Conservation (phyloP, 2,329 filamentous ascomycete genomes). For the Ophiostoma pallidulum region DNA sequence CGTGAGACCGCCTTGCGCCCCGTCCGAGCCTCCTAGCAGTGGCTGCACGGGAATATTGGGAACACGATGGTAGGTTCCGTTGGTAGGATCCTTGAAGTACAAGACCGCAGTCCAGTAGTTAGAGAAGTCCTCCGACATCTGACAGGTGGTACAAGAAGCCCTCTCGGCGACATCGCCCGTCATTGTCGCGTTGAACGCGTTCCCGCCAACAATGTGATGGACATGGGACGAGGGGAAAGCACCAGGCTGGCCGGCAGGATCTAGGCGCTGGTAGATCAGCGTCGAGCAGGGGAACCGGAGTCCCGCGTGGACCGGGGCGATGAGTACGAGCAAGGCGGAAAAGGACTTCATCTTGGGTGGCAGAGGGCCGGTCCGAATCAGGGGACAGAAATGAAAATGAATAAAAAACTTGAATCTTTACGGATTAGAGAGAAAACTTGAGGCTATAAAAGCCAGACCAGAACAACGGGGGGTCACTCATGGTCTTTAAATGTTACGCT, state of each 20-base stretch:
- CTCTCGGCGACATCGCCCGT: slow-evolving; percentile 18
- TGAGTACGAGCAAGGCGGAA: slow-evolving; percentile 10
- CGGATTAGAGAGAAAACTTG: no score
- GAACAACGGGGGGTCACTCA: no score
- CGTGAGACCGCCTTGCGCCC: slow-evolving; percentile 19
- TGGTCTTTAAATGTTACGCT: no score
- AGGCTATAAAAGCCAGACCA: no score
- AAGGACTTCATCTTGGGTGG: slow-evolving; percentile 15
- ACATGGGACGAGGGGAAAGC: slow-evolving; percentile 18
- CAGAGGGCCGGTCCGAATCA: no score
- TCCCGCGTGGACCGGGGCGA: slow-evolving; percentile 18
- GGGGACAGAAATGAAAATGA: no score
- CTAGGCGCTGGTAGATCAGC: slow-evolving; percentile 21
- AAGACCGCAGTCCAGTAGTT: slow-evolving; percentile 23
- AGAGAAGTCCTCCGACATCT: slow-evolving; percentile 23
- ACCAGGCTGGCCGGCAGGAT: slow-evolving; percentile 19
- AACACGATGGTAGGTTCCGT: slow-evolving; percentile 22
- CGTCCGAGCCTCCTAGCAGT: slow-evolving; percentile 19
- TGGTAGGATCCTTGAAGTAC: slow-evolving; percentile 22
- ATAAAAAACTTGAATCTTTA: no score
- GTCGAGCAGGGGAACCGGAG: slow-evolving; percentile 23
- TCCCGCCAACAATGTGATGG: slow-evolving; percentile 20
- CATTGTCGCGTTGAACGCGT: slow-evolving; percentile 22
- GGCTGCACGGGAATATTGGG: slow-evolving; percentile 18
- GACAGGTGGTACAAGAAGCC: slow-evolving; percentile 22